phyloP scores from a whole-genome alignment of 495 filamentous ascomycete genomes.

The Cercophora sp. region DNA sequence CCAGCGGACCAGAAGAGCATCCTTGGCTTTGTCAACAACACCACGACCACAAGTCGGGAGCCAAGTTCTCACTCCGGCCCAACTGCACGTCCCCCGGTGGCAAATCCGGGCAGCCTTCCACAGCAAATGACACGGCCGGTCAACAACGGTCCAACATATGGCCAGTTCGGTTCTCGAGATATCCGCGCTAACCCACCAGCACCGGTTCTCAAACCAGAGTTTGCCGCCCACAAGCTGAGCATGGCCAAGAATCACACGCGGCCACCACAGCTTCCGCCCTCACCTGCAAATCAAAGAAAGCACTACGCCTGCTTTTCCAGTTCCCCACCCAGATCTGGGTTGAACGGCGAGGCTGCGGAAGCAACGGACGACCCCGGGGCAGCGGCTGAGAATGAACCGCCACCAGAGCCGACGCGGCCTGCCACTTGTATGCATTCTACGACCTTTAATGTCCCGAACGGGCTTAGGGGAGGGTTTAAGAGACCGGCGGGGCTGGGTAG shows the following conservation, averaged over 20 bases:
- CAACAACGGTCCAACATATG: background rate
- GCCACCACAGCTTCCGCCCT: background rate
- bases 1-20: constrained; percentile 40
- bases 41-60: constrained; percentile 9
- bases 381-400: constrained; percentile 23
- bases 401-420: constrained; percentile 30
- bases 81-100: background rate
- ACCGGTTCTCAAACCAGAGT: constrained; percentile 30
- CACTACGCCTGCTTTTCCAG: constrained; percentile 48
- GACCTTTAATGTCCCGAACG: constrained; percentile 29
- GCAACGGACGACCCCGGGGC: background rate
- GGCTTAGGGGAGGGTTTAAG: constrained; percentile 29
- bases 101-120: constrained; percentile 5
- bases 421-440: constrained; percentile 41
- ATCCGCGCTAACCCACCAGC: constrained; percentile 7
- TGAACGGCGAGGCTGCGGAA: constrained; percentile 7
- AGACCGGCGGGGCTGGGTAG: constrained; percentile 30
- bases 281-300: constrained; percentile 15
- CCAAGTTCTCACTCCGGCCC: background rate
- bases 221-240: constrained; percentile 37
- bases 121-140: background rate
- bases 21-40: constrained; percentile 28
- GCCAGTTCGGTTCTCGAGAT: constrained; percentile 6
- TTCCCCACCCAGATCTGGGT: constrained; percentile 31
- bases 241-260: constrained; percentile 18